Evolutionary conservation across 306 rosid genomes (phyloP), one percentile per base, ranked within the genome.

Genomic region (Trichosanthes truncata): DNA sequence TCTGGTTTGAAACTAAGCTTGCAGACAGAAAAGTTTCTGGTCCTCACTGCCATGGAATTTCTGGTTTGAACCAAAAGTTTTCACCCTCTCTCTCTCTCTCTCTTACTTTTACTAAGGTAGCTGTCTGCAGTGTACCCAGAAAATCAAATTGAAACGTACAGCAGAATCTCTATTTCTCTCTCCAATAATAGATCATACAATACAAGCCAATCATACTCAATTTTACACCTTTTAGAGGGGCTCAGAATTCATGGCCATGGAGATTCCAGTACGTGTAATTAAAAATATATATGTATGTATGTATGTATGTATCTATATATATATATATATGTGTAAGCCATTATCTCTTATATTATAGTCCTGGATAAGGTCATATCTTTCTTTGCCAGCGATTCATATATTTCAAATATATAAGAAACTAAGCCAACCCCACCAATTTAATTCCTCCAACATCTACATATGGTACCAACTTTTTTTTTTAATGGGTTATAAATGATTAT

Each of bases 111-210:
- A 25, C 55, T 72, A 3, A 65, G 25, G 36, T 14, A 45, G 38
- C 38, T 14, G 20, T 71, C n/a, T 41, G 56, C 13, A 46, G 21
- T 72, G 56, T 71, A 71, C 56, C 31, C 77, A 71, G 12, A 45
- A 33, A 71, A 23, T 71, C 56, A 71, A 71, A 68, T 40, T 41
- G 4, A 40, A 40, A 71, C 13, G 56, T 43, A 71, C 56, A 41
- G 6, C 56, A 73, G 77, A 73, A 46, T 73, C 77, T 73, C 59
- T 74, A 15, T 49, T n/a, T n/a, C 62, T 74, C 60, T 49, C 78
- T 49, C 62, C 62, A 74, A 74, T 74, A 31, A 74, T 74, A 17
- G 21, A 48, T 49, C 36, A 72, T 25, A 62, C 9, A 11, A 9
- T 68, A 40, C 5, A 73, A 72, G 10, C 25, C 59, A 73, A 71